Conservation (phyloP, 805 yeast species). For the Wickerhamiella dianesei region DNA sequence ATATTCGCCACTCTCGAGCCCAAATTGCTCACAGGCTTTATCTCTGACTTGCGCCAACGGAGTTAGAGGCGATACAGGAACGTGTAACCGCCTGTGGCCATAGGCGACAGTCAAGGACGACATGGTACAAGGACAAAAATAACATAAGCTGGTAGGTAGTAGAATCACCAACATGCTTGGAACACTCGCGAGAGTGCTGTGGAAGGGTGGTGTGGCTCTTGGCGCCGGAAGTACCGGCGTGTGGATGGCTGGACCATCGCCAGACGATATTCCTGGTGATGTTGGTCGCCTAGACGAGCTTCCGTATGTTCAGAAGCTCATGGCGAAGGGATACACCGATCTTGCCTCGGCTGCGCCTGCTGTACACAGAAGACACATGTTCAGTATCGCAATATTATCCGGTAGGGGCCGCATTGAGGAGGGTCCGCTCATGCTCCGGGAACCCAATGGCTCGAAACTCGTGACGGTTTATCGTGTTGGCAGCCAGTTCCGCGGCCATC, state of each 20-base stretch:
- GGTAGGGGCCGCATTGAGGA: slow-evolving; percentile 5
- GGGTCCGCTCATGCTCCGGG: slow-evolving; percentile 7
- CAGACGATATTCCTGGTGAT: neutral
- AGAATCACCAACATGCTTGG: neutral
- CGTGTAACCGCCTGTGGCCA: slow-evolving; percentile 9
- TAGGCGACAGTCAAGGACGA: slow-evolving; percentile 8
- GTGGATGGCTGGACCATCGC: neutral
- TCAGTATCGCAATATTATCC: slow-evolving; percentile 7
- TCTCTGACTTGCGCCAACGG: slow-evolving; percentile 13
- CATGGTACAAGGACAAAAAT: too few relatives aligned
- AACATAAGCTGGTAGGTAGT: neutral
- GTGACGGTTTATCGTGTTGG: slow-evolving; percentile 8
- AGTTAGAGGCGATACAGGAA: slow-evolving; percentile 16
- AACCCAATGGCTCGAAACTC: slow-evolving; percentile 7
- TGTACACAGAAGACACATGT: slow-evolving; percentile 13
- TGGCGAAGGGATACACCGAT: neutral
- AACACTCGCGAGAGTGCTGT: neutral
- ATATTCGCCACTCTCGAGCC: slow-evolving; percentile 7
- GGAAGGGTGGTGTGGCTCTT: neutral
- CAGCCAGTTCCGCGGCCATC: slow-evolving; percentile 36
- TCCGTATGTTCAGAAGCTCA: neutral
- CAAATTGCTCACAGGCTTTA: slow-evolving; percentile 12
- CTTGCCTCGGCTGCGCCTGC: neutral
- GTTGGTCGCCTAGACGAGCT: neutral
- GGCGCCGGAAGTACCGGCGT: neutral